Percentiles rank a stretch among this genome's conserved stretches.
Evolutionary conservation across 208 protist species (phyloP).

Genomic region (Lotmaria passim): DNA sequence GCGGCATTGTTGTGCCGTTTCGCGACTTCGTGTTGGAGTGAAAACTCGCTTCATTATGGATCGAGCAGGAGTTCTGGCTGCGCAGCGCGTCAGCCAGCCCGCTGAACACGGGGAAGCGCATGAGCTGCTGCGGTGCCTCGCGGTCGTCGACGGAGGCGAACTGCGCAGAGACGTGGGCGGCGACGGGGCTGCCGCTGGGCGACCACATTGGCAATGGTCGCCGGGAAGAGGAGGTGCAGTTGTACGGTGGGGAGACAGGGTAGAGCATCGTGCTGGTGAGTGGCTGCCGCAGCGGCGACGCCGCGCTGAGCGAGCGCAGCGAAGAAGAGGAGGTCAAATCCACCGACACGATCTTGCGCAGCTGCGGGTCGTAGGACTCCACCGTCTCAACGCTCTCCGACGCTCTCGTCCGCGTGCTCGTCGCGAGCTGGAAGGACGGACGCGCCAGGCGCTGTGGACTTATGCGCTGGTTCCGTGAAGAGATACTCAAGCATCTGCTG

Average conservation of each 20-base stretch:
- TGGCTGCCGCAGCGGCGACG: background rate
- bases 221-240: background rate
- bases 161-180: background rate
- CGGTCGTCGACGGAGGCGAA: background rate
- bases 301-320: background rate
- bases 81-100: background rate
- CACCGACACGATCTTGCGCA: background rate
- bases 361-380: background rate
- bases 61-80: background rate
- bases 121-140: background rate
- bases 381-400: background rate
- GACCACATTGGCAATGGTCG: background rate
- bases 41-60: background rate
- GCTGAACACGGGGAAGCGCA: conserved; percentile 6
- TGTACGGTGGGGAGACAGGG: background rate
- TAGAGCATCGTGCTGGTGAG: background rate
- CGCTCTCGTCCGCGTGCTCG: background rate
- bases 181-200: background rate
- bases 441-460: background rate
- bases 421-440: background rate
- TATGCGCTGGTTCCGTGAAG: background rate
- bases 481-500: background rate
- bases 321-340: background rate
- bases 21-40: background rate
- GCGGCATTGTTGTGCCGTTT: background rate